Conservation (phyloP, 768 basidiomycete genomes). For the Macrolepiota dolichaula region DNA sequence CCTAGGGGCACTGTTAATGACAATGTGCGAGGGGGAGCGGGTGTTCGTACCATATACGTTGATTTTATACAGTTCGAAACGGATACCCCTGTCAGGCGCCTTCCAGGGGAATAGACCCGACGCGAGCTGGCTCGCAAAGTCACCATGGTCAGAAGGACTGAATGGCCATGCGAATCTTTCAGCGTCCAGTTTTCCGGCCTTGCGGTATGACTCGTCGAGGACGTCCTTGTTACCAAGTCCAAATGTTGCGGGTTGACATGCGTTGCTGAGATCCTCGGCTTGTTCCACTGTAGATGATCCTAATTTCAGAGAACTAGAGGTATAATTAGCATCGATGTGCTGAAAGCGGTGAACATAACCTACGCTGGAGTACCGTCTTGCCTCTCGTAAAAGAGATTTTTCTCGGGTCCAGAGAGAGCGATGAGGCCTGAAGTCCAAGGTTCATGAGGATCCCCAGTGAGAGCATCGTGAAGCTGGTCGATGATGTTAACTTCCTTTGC, state of each 20-base stretch:
- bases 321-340: neutral
- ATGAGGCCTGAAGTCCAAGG: neutral
- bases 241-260: too few species aligned
- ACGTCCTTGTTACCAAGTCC: slow-evolving; percentile 39
- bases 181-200: slow-evolving; percentile 40
- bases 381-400: neutral
- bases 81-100: too few species aligned
- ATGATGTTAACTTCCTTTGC: neutral
- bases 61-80: slow-evolving; percentile 41
- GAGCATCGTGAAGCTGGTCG: neutral
- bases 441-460: neutral
- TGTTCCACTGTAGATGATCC: neutral
- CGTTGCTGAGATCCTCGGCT: slow-evolving; percentile 20
- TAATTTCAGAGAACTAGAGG: neutral
- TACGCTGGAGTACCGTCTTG: neutral
- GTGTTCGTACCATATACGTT: slow-evolving; percentile 34
- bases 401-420: neutral
- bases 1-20: slow-evolving; percentile 5
- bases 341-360: neutral
- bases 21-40: neutral
- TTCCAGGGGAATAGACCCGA: slow-evolving; percentile 17
- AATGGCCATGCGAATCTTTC: slow-evolving; percentile 30
- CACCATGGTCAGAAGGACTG: slow-evolving; percentile 15
- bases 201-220: slow-evolving; percentile 42
- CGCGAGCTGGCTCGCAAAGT: slow-evolving; percentile 21